These are phyloP conservation scores for Collariella sp. DNA, from an alignment of 495 filamentous ascomycete genomes.

Conservation along the genomic window DNA sequence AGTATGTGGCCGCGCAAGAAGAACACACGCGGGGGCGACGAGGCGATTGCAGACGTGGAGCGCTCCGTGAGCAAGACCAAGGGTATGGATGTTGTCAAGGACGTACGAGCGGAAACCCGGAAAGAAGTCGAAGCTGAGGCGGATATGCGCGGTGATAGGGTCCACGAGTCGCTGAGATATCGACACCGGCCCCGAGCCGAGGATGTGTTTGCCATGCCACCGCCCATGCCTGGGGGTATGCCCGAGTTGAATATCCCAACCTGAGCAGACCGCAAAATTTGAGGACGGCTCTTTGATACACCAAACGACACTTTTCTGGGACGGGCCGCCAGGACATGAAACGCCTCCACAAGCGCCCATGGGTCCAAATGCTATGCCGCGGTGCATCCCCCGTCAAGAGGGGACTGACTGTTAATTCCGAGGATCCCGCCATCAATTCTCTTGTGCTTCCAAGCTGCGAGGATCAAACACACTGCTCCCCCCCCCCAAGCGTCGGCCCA, in stretches of 20 bases:
- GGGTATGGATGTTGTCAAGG: constrained; percentile 42
- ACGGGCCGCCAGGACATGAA: no score
- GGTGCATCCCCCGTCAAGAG: no score
- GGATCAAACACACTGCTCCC: no score
- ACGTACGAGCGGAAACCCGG: constrained; percentile 39
- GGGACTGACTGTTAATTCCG: no score
- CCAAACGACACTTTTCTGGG: no score
- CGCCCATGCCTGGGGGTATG: constrained; percentile 27
- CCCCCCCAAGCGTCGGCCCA: no score
- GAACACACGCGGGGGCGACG: constrained; percentile 63
- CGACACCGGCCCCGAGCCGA: constrained; percentile 28
- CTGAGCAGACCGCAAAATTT: background rate
- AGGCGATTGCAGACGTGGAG: constrained; percentile 33
- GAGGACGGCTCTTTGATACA: no score
- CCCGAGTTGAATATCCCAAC: constrained; percentile 20
- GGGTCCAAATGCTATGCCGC: no score
- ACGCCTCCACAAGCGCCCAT: background rate
- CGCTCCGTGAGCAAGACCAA: constrained; percentile 38
- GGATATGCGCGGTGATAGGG: constrained; percentile 28
- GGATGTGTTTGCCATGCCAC: constrained; percentile 28
- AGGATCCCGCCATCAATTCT: no score
- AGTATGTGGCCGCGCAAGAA: constrained; percentile 89
- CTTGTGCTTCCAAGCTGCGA: no score
- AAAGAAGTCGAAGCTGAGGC: constrained; percentile 40
- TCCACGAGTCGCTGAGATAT: constrained; percentile 31